Conservation (phyloP, 306 rosid genomes). For the Pachyrhizus erosus region DNA sequence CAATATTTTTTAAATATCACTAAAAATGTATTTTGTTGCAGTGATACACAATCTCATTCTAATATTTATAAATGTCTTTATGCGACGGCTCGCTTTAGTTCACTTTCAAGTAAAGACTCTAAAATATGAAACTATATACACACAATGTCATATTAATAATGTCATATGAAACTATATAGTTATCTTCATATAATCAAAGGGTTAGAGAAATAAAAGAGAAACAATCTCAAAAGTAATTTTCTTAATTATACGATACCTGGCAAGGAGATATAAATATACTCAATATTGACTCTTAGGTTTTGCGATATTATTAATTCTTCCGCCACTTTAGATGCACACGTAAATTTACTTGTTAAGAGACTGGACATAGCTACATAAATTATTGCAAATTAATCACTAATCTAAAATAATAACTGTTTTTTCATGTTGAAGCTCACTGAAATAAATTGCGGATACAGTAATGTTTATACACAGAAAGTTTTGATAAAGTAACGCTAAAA, state of each 20-base stretch:
- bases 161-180: neutral
- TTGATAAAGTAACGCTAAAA: neutral
- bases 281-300: neutral
- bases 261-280: neutral
- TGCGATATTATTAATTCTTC: neutral
- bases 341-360: neutral
- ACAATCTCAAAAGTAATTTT: neutral
- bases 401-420: no score
- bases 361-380: neutral
- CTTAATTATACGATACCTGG: neutral
- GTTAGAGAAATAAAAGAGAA: neutral
- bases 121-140: neutral
- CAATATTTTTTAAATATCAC: no score
- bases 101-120: slow-evolving; percentile 46
- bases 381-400: neutral
- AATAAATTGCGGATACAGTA: neutral
- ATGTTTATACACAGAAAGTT: no score
- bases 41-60: no score
- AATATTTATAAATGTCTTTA: slow-evolving; percentile 27
- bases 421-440: neutral
- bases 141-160: neutral
- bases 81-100: slow-evolving; percentile 41
- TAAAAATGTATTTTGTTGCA: no score
- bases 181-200: neutral
- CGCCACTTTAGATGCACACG: neutral